Evolutionary conservation across 164 flowering plant species (phyloP).

Genomic region (Santalum album): DNA sequence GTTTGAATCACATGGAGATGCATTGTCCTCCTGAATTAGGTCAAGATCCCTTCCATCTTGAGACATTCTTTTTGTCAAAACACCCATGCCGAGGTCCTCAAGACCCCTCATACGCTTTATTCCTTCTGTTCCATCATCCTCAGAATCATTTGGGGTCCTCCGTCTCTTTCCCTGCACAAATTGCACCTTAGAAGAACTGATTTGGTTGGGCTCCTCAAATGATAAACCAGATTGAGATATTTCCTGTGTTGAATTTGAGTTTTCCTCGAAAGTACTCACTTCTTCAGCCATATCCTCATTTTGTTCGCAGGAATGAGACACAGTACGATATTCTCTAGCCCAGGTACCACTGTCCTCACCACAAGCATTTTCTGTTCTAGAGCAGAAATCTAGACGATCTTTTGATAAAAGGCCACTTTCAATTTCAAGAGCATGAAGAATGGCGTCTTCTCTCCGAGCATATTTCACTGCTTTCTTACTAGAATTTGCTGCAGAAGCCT

Average conservation of each 20-base stretch:
- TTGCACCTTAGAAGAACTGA: conserved; percentile 16
- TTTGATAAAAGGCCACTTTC: conserved; percentile 39
- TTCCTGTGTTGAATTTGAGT: conserved; percentile 38
- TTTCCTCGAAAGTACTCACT: conserved; percentile 21
- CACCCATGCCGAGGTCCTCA: conserved; percentile 57
- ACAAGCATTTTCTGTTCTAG: conserved; percentile 15
- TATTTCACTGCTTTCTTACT: conserved; percentile 61
- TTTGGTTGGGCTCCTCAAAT: conserved; percentile 46
- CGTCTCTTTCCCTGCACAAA: conserved; percentile 39
- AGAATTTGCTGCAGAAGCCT: conserved; percentile 40
- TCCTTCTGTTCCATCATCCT: conserved; percentile 82
- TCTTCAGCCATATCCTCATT: conserved; percentile 24
- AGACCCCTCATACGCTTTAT: conserved; percentile 83
- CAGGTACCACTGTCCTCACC: conserved; percentile 15
- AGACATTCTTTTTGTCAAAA: conserved; percentile 22
- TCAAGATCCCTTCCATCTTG: conserved; percentile 25
- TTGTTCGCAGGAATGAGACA: conserved; percentile 19
- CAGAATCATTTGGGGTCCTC: conserved; percentile 80
- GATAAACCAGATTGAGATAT: conserved; percentile 55
- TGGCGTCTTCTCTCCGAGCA: conserved; percentile 88
- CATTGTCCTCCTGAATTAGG: conserved; percentile 23
- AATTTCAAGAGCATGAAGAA: conserved; percentile 79
- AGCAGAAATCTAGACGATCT: conserved; percentile 19
- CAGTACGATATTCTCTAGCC: conserved; percentile 19
- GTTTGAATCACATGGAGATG: conserved; percentile 22